phyloP scores from a whole-genome alignment of 345 rosid species.

The Populus ilicifolia region DNA sequence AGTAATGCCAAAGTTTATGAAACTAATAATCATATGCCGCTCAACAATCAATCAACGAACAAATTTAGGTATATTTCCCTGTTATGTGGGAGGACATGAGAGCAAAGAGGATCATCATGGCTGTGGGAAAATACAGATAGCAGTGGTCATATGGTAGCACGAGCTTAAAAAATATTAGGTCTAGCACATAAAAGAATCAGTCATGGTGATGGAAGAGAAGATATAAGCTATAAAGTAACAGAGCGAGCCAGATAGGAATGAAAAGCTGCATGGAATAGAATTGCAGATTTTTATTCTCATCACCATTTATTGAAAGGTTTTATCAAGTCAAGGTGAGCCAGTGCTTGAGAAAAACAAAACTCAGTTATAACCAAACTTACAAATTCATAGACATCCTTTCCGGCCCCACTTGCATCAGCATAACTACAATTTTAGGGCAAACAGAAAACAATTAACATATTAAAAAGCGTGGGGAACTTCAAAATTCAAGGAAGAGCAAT shows the following conservation, averaged over 20 bases:
- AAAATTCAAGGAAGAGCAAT: neutral
- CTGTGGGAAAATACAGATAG: neutral
- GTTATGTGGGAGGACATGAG: neutral
- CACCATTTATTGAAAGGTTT: neutral
- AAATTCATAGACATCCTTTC: conserved; percentile 72
- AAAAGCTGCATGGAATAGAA: neutral
- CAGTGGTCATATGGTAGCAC: neutral
- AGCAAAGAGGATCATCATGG: neutral
- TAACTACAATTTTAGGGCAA: conserved; percentile 37
- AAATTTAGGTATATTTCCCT: neutral
- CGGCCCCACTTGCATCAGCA: conserved; percentile 72
- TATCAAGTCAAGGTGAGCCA: neutral
- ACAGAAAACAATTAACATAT: neutral
- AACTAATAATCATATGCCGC: neutral
- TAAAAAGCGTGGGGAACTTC: neutral
- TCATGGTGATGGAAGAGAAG: neutral
- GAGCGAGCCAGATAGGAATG: neutral
- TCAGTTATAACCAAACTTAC: conserved; percentile 32
- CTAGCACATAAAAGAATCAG: neutral
- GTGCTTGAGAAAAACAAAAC: neutral
- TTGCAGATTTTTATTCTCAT: neutral
- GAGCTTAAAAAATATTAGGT: neutral
- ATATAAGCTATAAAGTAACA: neutral
- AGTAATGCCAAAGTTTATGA: neutral
- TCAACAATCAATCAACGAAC: neutral